phyloP scores from a whole-genome alignment of 2,329 filamentous ascomycete species.

The Trichoderma asperellum region DNA sequence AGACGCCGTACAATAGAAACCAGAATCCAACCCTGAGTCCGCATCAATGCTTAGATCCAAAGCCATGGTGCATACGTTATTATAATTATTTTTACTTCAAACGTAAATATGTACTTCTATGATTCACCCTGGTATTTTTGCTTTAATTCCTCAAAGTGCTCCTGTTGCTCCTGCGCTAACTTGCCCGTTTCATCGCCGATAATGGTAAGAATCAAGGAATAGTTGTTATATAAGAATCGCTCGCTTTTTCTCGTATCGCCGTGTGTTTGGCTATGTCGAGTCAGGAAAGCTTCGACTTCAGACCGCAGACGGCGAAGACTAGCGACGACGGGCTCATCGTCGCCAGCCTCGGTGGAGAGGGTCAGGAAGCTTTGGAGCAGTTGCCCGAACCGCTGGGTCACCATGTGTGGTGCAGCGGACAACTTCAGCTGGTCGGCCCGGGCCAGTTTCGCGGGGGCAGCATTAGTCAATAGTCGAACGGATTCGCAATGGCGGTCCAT shows the following conservation, averaged over 20 bases:
- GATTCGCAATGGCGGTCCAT: constrained; percentile 94
- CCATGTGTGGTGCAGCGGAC: constrained; percentile 83
- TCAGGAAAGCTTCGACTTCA: constrained; percentile 83
- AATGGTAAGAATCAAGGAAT: constrained; percentile 90
- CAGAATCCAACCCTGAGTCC: background rate
- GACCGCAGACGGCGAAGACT: constrained; percentile 76
- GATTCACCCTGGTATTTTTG: constrained; percentile 56
- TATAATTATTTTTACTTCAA: background rate
- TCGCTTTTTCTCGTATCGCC: constrained; percentile 80
- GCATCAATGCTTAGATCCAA: background rate
- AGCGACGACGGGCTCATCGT: constrained; percentile 88
- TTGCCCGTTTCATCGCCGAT: constrained; percentile 78
- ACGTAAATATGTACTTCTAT: constrained; percentile 15
- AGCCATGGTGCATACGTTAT: background rate
- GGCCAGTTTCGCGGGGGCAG: constrained; percentile 50
- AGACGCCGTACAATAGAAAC: constrained; percentile 17
- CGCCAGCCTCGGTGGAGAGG: constrained; percentile 86
- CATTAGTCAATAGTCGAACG: constrained; percentile 66
- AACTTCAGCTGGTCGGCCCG: constrained; percentile 59
- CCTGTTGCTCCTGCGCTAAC: constrained; percentile 73
- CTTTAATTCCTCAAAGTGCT: constrained; percentile 72
- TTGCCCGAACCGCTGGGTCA: constrained; percentile 95
- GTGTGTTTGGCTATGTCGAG: constrained; percentile 74
- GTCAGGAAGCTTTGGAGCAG: constrained; percentile 82
- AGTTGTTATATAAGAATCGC: constrained; percentile 94